Evolutionary conservation across 2,329 filamentous ascomycete species (phyloP).

Genomic region (Scolecobasidium constrictum): DNA sequence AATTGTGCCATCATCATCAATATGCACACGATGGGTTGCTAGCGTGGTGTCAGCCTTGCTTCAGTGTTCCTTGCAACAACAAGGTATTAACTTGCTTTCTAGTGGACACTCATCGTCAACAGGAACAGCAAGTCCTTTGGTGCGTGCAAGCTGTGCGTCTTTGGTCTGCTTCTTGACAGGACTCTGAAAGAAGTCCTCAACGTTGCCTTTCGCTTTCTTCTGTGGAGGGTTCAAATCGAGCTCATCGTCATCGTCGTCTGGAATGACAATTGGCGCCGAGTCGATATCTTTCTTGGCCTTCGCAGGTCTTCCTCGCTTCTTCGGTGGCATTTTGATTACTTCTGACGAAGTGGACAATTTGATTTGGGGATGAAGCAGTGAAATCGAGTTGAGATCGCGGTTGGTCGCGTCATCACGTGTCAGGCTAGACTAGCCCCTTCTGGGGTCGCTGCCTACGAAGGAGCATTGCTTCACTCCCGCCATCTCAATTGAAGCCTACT

Average conservation of each 20-base stretch:
- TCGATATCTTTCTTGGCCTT: conserved; percentile 5
- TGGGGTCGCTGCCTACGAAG: background rate
- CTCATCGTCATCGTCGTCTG: conserved; percentile 1
- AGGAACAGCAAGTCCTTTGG: background rate
- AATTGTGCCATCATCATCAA: conserved; percentile 55
- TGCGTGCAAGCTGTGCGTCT: conserved; percentile 4
- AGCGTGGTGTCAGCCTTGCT: background rate
- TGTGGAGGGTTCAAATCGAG: conserved; percentile 2
- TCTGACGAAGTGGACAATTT: background rate
- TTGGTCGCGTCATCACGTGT: background rate
- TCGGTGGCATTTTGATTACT: background rate
- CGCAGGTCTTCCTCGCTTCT: background rate
- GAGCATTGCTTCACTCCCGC: too few species aligned
- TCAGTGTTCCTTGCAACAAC: background rate
- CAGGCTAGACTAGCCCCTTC: background rate
- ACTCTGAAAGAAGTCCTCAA: background rate
- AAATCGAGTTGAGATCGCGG: background rate
- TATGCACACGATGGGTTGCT: conserved; percentile 43
- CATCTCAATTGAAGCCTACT: too few species aligned
- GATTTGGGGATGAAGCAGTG: background rate
- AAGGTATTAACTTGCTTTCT: background rate
- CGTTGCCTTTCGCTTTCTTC: background rate
- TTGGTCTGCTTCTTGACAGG: conserved; percentile 6
- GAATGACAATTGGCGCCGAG: background rate
- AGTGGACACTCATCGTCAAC: conserved; percentile 7